Conservation (phyloP, 129 eudicot genomes). For the Rutidosis leptorrhynchoides region DNA sequence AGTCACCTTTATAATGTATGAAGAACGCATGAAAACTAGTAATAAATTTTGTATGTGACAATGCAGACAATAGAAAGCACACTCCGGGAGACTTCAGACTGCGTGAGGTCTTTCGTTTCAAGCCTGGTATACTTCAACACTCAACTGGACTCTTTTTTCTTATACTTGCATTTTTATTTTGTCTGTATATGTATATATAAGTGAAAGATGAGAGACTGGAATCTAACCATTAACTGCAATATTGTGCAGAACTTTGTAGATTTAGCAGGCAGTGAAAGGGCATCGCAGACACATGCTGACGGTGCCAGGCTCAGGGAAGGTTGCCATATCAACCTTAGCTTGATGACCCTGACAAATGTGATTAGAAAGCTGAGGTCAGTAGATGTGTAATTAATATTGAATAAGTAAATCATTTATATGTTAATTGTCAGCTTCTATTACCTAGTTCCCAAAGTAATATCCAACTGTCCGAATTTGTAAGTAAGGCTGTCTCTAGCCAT, state of each 20-base stretch:
- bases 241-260: constrained; percentile 84
- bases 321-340: constrained; percentile 87
- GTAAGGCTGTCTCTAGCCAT: no score
- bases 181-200: not conserved
- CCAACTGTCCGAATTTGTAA: not conserved
- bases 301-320: constrained; percentile 97
- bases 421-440: not conserved
- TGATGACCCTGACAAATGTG: constrained; percentile 92
- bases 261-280: constrained; percentile 96
- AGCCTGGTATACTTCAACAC: constrained; percentile 61
- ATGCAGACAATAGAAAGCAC: constrained; percentile 98
- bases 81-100: constrained; percentile 81
- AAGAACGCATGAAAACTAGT: constrained; percentile 1
- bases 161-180: not conserved
- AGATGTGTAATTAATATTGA: not conserved
- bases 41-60: not conserved
- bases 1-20: not conserved
- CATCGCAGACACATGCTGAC: constrained; percentile 80
- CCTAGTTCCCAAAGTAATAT: not conserved
- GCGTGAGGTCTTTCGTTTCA: constrained; percentile 86
- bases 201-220: not conserved
- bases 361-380: constrained; percentile 88
- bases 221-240: not conserved
- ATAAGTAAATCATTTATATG: not conserved
- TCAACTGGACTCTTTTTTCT: not conserved